Conservation (phyloP, 2,329 filamentous ascomycete genomes). For the Niveomyces coronatus region DNA sequence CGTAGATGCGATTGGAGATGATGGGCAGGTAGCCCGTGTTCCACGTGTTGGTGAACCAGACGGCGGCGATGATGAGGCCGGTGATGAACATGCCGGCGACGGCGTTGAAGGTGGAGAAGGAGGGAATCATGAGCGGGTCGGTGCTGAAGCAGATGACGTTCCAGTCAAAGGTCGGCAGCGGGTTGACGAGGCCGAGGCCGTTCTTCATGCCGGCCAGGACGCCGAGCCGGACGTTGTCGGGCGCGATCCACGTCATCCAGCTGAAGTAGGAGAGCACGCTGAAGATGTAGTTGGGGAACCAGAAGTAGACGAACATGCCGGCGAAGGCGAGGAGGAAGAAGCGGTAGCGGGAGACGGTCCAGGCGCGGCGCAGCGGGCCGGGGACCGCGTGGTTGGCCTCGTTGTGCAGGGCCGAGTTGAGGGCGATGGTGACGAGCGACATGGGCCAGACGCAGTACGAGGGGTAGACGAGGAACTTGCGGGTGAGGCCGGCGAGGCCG, state of each 20-base stretch:
- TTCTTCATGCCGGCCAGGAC: conserved; percentile 19
- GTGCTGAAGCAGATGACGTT: conserved; percentile 21
- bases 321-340: conserved; percentile 30
- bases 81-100: conserved; percentile 32
- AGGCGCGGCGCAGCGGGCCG: conserved; percentile 23
- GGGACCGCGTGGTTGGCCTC: conserved; percentile 13
- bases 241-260: conserved; percentile 38
- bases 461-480: conserved; percentile 35
- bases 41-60: conserved; percentile 33
- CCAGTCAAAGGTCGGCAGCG: conserved; percentile 37
- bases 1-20: conserved; percentile 42
- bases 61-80: conserved; percentile 41
- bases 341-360: conserved; percentile 26
- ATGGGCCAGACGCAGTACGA: conserved; percentile 37
- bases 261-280: conserved; percentile 31
- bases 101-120: conserved; percentile 20
- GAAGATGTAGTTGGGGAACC: conserved; percentile 38
- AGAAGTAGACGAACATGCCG: conserved; percentile 38
- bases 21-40: conserved; percentile 45
- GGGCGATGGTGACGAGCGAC: conserved; percentile 32
- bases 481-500: conserved; percentile 33
- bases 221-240: conserved; percentile 21
- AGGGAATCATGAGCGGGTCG: conserved; percentile 12
- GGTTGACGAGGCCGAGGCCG: conserved; percentile 29
- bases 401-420: conserved; percentile 32